Evolutionary conservation across 495 filamentous ascomycete species (phyloP).

Genomic region (Xeromyces bisporus): DNA sequence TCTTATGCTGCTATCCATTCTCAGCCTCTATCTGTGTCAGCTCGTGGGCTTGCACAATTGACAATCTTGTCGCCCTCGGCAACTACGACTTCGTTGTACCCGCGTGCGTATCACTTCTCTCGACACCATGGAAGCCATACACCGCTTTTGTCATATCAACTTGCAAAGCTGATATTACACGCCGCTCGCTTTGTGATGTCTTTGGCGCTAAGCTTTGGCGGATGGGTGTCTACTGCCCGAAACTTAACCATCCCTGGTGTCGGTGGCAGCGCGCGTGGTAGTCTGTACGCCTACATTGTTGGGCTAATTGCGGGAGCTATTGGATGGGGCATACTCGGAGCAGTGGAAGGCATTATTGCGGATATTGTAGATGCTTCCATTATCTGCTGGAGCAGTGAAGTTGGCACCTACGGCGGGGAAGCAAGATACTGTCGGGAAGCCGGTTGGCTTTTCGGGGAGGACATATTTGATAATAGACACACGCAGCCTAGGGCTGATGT

Average conservation of each 20-base stretch:
- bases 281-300: slow-evolving; percentile 86
- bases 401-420: slow-evolving; percentile 47
- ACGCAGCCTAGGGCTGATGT: not conserved
- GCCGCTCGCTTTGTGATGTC: slow-evolving; percentile 83
- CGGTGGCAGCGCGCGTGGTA: slow-evolving; percentile 48
- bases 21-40: slow-evolving; percentile 55
- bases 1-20: slow-evolving; percentile 93
- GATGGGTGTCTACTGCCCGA: slow-evolving; percentile 85
- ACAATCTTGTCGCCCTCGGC: slow-evolving; percentile 47
- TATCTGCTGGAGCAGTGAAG: slow-evolving; percentile 87
- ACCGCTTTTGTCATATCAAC: slow-evolving; percentile 53
- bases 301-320: slow-evolving; percentile 82
- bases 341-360: slow-evolving; percentile 82
- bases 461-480: not conserved
- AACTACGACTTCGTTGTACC: slow-evolving; percentile 37
- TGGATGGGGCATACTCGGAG: slow-evolving; percentile 88
- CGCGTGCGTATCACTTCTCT: slow-evolving; percentile 21
- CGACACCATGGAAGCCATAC: slow-evolving; percentile 20
- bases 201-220: slow-evolving; percentile 77
- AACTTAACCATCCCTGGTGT: slow-evolving; percentile 39
- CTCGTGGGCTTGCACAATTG: slow-evolving; percentile 61
- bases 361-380: slow-evolving; percentile 85
- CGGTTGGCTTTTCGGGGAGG: slow-evolving; percentile 60
- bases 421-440: slow-evolving; percentile 77
- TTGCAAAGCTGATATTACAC: slow-evolving; percentile 82